These are phyloP conservation scores for Collybia sordida DNA, from an alignment of 768 basidiomycete species.

Conservation along the genomic window DNA sequence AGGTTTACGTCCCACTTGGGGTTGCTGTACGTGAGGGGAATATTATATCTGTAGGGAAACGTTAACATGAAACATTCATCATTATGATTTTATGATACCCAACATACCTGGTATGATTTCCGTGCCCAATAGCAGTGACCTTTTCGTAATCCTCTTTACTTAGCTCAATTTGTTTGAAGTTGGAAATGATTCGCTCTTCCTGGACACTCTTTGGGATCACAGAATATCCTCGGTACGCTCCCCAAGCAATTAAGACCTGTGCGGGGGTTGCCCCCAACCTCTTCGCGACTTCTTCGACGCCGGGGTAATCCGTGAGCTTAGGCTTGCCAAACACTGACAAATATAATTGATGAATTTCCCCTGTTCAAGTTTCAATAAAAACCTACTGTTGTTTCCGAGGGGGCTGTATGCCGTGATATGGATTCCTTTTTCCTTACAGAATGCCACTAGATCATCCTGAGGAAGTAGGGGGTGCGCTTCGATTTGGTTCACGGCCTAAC, in stretches of 20 bases:
- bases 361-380: not conserved
- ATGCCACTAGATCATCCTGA: conserved; percentile 71
- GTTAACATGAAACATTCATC: not conserved
- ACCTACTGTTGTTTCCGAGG: conserved; percentile 76
- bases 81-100: not conserved
- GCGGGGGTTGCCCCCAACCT: conserved; percentile 67
- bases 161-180: conserved; percentile 75
- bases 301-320: conserved; percentile 66
- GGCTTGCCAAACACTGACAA: conserved; percentile 54
- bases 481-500: conserved; percentile 70
- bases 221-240: conserved; percentile 67
- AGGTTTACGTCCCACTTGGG: conserved; percentile 72
- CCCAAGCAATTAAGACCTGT: conserved; percentile 86
- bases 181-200: conserved; percentile 67
- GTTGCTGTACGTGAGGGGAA: conserved; percentile 51
- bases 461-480: conserved; percentile 81
- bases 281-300: conserved; percentile 61
- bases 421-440: conserved; percentile 68
- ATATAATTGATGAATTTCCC: not conserved
- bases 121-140: conserved; percentile 49
- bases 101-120: conserved; percentile 42
- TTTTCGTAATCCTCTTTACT: conserved; percentile 65
- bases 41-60: conserved; percentile 50
- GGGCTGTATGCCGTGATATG: conserved; percentile 68
- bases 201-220: conserved; percentile 86